These are phyloP conservation scores for Morella rubra DNA, from an alignment of 306 rosid genomes.

Conservation along the genomic window DNA sequence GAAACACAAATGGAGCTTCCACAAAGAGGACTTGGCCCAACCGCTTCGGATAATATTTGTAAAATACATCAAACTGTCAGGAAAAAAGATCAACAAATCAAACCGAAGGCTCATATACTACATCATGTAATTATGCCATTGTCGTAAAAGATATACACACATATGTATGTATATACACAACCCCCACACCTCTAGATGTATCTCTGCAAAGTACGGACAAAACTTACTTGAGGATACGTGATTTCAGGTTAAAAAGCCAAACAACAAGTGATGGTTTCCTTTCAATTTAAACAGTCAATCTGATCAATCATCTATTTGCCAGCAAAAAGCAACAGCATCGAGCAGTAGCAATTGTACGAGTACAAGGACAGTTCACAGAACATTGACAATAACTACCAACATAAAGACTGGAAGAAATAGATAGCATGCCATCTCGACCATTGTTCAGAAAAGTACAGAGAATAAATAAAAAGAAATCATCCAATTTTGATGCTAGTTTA, in stretches of 20 bases:
- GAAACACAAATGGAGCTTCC: constrained; percentile 83
- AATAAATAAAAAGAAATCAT: background rate
- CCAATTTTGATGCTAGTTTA: background rate
- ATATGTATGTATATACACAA: too few species aligned
- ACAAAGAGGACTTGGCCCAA: constrained; percentile 80
- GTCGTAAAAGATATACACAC: background rate
- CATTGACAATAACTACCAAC: background rate
- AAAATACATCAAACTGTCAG: constrained; percentile 85
- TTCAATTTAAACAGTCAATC: background rate
- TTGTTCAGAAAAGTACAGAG: background rate
- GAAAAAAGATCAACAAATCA: constrained; percentile 21
- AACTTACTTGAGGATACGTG: background rate
- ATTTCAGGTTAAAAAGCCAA: background rate
- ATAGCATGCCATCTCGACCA: background rate
- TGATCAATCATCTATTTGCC: background rate
- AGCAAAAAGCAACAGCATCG: background rate
- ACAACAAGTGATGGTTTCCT: background rate
- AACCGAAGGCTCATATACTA: background rate
- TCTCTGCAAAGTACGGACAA: too few species aligned
- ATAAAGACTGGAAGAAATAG: background rate
- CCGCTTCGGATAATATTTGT: constrained; percentile 82
- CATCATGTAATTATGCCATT: background rate
- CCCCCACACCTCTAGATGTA: too few species aligned
- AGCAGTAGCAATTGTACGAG: background rate
- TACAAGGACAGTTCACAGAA: background rate